Percentiles rank a stretch among this genome's conserved stretches.
These are phyloP conservation scores for Arthrobotrys megalospora DNA, from an alignment of 2,329 filamentous ascomycete genomes.

Conservation along the genomic window DNA sequence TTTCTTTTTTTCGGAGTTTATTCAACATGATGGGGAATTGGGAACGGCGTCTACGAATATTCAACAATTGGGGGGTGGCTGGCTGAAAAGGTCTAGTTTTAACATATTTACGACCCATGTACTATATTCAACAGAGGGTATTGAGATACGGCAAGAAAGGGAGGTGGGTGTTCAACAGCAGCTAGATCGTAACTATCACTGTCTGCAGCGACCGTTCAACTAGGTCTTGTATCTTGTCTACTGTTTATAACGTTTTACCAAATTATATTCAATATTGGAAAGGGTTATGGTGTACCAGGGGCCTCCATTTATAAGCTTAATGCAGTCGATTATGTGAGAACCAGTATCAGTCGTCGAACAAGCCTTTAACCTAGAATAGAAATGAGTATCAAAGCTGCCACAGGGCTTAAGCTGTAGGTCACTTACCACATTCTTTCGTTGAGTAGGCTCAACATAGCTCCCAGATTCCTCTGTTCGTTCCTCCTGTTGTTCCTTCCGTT, in stretches of 20 bases:
- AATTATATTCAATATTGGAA: slow-evolving; percentile 2
- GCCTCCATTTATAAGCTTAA: neutral
- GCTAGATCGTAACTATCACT: slow-evolving; percentile 20
- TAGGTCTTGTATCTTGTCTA: slow-evolving; percentile 11
- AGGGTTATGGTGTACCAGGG: too few species aligned
- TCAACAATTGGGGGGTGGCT: slow-evolving; percentile 35
- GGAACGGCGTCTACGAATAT: slow-evolving; percentile 36
- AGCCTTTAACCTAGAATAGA: slow-evolving; percentile 43
- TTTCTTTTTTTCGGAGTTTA: slow-evolving; percentile 38
- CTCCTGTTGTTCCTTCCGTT: slow-evolving; percentile 3
- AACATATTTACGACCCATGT: slow-evolving; percentile 31
- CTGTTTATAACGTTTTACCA: slow-evolving; percentile 10
- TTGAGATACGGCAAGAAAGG: neutral
- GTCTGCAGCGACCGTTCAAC: slow-evolving; percentile 38
- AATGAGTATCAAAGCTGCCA: slow-evolving; percentile 12
- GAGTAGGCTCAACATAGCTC: slow-evolving; percentile 50
- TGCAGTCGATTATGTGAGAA: neutral
- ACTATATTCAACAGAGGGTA: slow-evolving; percentile 53
- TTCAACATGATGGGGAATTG: slow-evolving; percentile 48
- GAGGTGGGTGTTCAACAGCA: slow-evolving; percentile 39
- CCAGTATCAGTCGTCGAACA: slow-evolving; percentile 46
- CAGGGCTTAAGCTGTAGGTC: neutral
- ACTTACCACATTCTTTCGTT: slow-evolving; percentile 57
- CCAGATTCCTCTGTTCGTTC: slow-evolving; percentile 38
- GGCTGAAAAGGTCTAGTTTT: slow-evolving; percentile 4